These are phyloP conservation scores for Vitis rupestris DNA, from an alignment of 164 flowering plant species.

Conservation along the genomic window DNA sequence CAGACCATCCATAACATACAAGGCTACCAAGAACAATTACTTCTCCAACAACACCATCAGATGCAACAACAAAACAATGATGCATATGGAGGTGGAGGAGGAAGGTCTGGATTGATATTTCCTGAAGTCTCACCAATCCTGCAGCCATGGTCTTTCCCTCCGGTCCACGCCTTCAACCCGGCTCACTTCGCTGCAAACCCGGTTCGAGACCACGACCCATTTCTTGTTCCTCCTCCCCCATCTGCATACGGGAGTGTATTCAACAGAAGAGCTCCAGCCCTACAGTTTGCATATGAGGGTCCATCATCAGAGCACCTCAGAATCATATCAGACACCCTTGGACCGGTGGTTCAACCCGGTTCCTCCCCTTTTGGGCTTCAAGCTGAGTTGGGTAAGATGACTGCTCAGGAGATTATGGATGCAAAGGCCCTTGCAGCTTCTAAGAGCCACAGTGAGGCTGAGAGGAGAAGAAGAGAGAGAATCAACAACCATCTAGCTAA, in stretches of 20 bases:
- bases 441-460: slow-evolving; percentile 98
- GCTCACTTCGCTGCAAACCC: slow-evolving; percentile 28
- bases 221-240: slow-evolving; percentile 42
- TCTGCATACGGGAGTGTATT: slow-evolving; percentile 47
- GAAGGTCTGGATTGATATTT: slow-evolving; percentile 18
- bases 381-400: slow-evolving; percentile 73
- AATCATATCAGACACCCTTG: slow-evolving; percentile 59
- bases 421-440: slow-evolving; percentile 98
- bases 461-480: slow-evolving; percentile 84
- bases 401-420: slow-evolving; percentile 96
- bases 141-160: slow-evolving; percentile 62
- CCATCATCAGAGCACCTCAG: slow-evolving; percentile 53
- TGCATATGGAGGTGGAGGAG: slow-evolving; percentile 23
- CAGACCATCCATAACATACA: slow-evolving; percentile 38
- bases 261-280: slow-evolving; percentile 42
- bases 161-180: slow-evolving; percentile 46
- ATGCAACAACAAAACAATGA: slow-evolving; percentile 30
- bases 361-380: slow-evolving; percentile 62
- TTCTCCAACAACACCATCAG: slow-evolving; percentile 38
- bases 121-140: slow-evolving; percentile 49
- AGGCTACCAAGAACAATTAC: slow-evolving; percentile 42
- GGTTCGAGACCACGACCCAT: slow-evolving; percentile 40
- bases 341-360: slow-evolving; percentile 44
- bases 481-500: slow-evolving; percentile 93
- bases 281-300: slow-evolving; percentile 69